phyloP scores from a whole-genome alignment of 306 rosid genomes.

The Trifolium pratense region DNA sequence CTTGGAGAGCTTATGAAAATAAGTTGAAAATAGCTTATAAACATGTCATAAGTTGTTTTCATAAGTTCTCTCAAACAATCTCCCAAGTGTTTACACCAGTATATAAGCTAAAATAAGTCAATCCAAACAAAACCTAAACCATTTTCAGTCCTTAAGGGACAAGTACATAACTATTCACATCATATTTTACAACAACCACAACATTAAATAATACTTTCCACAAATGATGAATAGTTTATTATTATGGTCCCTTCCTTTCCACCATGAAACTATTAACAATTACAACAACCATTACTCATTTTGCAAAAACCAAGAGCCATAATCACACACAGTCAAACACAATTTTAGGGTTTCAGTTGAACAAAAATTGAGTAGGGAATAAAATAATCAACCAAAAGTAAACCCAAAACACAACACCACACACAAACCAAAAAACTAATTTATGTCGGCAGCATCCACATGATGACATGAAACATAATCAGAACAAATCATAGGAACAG shows the following conservation, averaged over 20 bases:
- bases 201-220: background rate
- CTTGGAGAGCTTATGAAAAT: too few species aligned
- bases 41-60: too few species aligned
- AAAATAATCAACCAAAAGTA: slow-evolving; percentile 16
- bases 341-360: slow-evolving; percentile 23
- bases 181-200: slow-evolving; percentile 16
- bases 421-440: background rate
- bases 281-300: slow-evolving; percentile 30
- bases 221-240: slow-evolving; percentile 10
- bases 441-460: slow-evolving; percentile 35
- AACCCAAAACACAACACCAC: slow-evolving; percentile 18
- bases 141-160: slow-evolving; percentile 20
- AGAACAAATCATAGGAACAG: slow-evolving; percentile 22
- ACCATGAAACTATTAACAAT: background rate
- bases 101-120: too few species aligned
- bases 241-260: background rate
- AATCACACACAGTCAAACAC: slow-evolving; percentile 15
- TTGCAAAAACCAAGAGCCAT: slow-evolving; percentile 30
- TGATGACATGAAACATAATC: slow-evolving; percentile 25
- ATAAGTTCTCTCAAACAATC: too few species aligned
- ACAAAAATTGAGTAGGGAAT: slow-evolving; percentile 25
- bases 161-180: slow-evolving; percentile 22
- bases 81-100: too few species aligned
- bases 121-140: background rate
- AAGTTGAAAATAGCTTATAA: too few species aligned